Evolutionary conservation across 2,329 filamentous ascomycete species (phyloP), one percentile per base, ranked within the genome.

Genomic region (Colletotrichum chrysophilum): DNA sequence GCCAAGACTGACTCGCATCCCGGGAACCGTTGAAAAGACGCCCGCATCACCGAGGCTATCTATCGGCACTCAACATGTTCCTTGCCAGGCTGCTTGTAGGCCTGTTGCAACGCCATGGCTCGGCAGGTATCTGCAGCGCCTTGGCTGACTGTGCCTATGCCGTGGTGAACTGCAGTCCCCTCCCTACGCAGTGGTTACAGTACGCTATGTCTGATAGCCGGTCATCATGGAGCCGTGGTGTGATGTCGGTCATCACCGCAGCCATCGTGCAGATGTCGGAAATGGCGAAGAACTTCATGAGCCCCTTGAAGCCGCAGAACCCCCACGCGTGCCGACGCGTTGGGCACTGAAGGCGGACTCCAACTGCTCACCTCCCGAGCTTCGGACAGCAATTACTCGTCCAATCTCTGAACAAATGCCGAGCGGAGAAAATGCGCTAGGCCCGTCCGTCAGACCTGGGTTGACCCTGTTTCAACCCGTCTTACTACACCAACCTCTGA

Each of bases 251-350:
- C 38, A 65, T 72, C 68, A 56, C 69, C 61, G 61, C 32, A 32
- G 56, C 48, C 38, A 60, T n/a, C 32, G 28, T 43, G 43, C 21
- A 26, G 55, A 28, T 16, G 48, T 70, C 66, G 71, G 71, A 74
- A 74, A 70, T 74, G 66, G 60, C 68, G 68, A 71, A 52, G 30
- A 61, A 55, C 43, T 56, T 65, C 55, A 28, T n/a, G n/a, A 32
- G n/a, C 21, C 24, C 38, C 14, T 28, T 38, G 34, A 18, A 24
- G 52, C 69, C 28, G 16, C 36, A 60, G 28, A 61, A 43, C 28
- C 67, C 60, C 60, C 48, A 48, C 52, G 67, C 21, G 21, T 48
- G 34, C 43, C 34, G 62, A 43, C 66, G 28, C 36, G 28, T 18
- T 52, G 65, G 55, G 28, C 71, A 34, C 52, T 69, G 56, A 28